Percentiles rank a stretch among this genome's conserved stretches.
Evolutionary conservation across 2,329 filamentous ascomycete genomes (phyloP).

Genomic region (Fusarium irregulare): DNA sequence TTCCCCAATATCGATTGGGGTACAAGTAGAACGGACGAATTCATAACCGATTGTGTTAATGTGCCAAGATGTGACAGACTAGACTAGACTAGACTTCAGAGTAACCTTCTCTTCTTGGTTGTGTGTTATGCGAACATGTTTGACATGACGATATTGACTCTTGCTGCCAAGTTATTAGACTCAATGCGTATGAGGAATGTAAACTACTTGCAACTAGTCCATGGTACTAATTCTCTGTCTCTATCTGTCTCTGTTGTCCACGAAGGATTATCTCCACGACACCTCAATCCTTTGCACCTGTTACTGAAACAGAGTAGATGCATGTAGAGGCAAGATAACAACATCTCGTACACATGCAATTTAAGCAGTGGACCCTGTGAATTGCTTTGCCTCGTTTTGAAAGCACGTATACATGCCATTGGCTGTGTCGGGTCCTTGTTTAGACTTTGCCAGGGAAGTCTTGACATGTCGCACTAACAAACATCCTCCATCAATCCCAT

Average conservation of each 20-base stretch:
- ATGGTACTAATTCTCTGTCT: not conserved
- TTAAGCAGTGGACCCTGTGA: constrained; percentile 36
- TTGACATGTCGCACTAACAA: constrained; percentile 4
- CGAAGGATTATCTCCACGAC: not conserved
- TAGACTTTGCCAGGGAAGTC: constrained; percentile 5
- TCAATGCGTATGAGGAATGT: not conserved
- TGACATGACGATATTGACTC: not conserved
- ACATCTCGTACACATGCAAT: constrained; percentile 34
- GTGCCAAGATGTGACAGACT: constrained; percentile 15
- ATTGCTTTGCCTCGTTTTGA: constrained; percentile 15
- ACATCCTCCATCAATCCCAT: constrained; percentile 9
- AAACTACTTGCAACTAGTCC: not conserved
- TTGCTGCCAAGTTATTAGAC: not conserved
- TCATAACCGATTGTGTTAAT: constrained; percentile 6
- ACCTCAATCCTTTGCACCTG: constrained; percentile 5
- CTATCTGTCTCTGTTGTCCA: not conserved
- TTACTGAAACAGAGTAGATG: constrained; percentile 39
- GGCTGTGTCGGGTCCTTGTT: not conserved
- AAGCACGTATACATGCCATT: constrained; percentile 20
- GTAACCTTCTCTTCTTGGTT: not conserved
- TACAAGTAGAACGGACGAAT: constrained; percentile 29
- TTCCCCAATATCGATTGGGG: not conserved
- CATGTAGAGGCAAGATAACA: constrained; percentile 1
- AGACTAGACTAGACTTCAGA: not conserved
- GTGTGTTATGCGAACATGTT: not conserved